Conservation (phyloP, 2,329 filamentous ascomycete species). For the Ophiostoma pallidulum region DNA sequence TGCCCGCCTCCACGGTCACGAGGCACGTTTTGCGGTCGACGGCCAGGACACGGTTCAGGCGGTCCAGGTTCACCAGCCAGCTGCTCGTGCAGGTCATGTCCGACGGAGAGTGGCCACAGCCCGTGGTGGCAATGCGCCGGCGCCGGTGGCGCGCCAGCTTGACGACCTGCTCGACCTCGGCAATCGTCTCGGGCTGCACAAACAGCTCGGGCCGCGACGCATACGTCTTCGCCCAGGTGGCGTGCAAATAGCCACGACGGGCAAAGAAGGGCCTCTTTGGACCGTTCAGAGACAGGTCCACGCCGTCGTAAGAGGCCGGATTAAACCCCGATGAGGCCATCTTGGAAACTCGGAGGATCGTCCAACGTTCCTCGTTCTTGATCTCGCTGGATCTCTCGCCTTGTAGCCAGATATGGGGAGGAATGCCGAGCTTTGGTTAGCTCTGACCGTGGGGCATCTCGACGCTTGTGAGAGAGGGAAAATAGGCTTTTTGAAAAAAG, state of each 20-base stretch:
- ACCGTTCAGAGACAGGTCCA: slow-evolving; percentile 10
- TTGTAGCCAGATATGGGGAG: too few species aligned
- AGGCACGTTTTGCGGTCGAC: slow-evolving; percentile 54
- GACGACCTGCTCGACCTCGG: slow-evolving; percentile 76
- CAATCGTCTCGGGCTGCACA: slow-evolving; percentile 68
- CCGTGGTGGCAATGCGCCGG: slow-evolving; percentile 74
- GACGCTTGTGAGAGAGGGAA: too few species aligned
- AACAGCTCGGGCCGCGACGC: slow-evolving; percentile 83
- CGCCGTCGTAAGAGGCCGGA: slow-evolving; percentile 15
- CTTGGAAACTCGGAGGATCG: background rate
- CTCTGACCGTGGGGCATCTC: too few species aligned
- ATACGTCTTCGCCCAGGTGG: slow-evolving; percentile 93
- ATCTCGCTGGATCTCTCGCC: too few species aligned
- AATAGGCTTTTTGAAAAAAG: too few species aligned
- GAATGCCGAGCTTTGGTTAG: too few species aligned
- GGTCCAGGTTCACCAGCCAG: slow-evolving; percentile 91
- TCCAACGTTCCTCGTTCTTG: background rate
- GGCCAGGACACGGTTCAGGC: slow-evolving; percentile 62
- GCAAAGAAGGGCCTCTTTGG: slow-evolving; percentile 62
- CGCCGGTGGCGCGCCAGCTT: slow-evolving; percentile 72
- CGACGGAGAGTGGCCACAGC: slow-evolving; percentile 85
- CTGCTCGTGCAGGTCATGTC: slow-evolving; percentile 86
- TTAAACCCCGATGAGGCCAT: slow-evolving; percentile 8
- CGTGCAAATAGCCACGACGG: slow-evolving; percentile 61
- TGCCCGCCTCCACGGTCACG: slow-evolving; percentile 78